Conservation (phyloP, 345 rosid genomes). For the Limnanthes douglasii region DNA sequence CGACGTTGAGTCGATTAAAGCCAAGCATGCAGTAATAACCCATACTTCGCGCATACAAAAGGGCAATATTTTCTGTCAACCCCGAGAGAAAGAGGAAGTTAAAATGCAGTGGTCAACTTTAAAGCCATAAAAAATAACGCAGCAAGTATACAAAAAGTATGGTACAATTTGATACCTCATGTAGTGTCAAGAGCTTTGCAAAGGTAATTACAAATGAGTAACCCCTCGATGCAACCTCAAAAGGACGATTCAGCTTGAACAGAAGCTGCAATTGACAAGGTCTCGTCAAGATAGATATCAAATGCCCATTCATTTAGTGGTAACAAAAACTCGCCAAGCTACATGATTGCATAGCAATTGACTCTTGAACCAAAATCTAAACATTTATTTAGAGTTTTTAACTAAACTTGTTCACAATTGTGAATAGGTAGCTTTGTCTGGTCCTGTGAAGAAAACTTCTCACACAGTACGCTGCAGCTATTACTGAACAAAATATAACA, state of each 20-base stretch:
- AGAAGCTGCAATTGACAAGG: slow-evolving; percentile 43
- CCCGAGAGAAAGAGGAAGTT: slow-evolving; percentile 8
- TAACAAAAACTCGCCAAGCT: background rate
- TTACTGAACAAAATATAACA: too few relatives aligned
- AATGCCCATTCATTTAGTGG: background rate
- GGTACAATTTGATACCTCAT: slow-evolving; percentile 47
- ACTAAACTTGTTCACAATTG: too few relatives aligned
- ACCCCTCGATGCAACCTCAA: slow-evolving; percentile 93
- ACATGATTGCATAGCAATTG: background rate
- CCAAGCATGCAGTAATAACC: slow-evolving; percentile 86
- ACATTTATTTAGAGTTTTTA: too few relatives aligned
- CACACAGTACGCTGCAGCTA: too few relatives aligned
- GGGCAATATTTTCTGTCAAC: slow-evolving; percentile 37
- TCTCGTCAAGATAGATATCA: slow-evolving; percentile 1
- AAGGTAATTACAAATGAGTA: slow-evolving; percentile 74
- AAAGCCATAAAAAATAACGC: background rate
- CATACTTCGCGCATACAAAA: slow-evolving; percentile 89
- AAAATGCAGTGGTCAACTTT: slow-evolving; percentile 8
- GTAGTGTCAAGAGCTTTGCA: slow-evolving; percentile 47
- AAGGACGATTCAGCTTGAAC: slow-evolving; percentile 80
- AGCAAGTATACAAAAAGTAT: background rate
- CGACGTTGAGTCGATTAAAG: slow-evolving; percentile 52
- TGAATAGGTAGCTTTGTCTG: too few relatives aligned
- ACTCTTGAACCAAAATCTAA: too few relatives aligned
- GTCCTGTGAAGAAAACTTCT: too few relatives aligned